phyloP scores from a whole-genome alignment of 2,329 filamentous ascomycete genomes.

The Aspergillus luchuensis region DNA sequence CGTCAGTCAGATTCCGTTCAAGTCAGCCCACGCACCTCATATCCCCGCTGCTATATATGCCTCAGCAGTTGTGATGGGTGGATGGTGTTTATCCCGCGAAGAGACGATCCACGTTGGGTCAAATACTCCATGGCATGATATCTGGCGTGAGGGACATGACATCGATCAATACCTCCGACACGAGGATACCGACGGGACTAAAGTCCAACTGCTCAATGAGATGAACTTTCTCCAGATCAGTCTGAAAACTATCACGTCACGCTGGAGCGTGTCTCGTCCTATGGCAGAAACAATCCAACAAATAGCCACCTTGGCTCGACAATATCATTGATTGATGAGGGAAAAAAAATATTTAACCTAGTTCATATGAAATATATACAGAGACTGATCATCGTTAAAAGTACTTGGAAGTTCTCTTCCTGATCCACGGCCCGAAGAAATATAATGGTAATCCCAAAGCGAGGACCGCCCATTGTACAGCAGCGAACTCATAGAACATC shows the following conservation, averaged over 20 bases:
- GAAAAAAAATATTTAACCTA: neutral
- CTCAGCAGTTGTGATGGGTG: neutral
- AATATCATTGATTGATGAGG: neutral
- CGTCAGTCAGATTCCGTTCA: neutral
- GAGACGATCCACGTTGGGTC: neutral
- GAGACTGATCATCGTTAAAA: neutral
- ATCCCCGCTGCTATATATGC: conserved; percentile 1
- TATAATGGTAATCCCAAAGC: conserved; percentile 35
- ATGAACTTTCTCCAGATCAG: conserved; percentile 20
- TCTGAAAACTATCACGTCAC: conserved; percentile 18
- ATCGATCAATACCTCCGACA: neutral
- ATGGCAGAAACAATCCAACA: conserved; percentile 11
- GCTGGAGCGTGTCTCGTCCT: conserved; percentile 19
- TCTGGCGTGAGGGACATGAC: neutral
- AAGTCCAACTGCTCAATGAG: conserved; percentile 15
- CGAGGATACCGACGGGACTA: neutral
- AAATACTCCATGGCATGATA: neutral
- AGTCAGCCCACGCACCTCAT: neutral
- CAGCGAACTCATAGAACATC: conserved; percentile 42
- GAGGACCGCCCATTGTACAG: conserved; percentile 37
- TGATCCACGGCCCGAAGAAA: conserved; percentile 31
- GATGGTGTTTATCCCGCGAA: neutral
- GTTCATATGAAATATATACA: neutral
- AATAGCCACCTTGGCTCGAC: neutral
- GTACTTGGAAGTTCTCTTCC: conserved; percentile 4